A percentile compares a stretch with the other conserved stretches of the same genome.
phyloP scores from a whole-genome alignment of 805 yeast genomes.

The Cyberlindnera maritima region DNA sequence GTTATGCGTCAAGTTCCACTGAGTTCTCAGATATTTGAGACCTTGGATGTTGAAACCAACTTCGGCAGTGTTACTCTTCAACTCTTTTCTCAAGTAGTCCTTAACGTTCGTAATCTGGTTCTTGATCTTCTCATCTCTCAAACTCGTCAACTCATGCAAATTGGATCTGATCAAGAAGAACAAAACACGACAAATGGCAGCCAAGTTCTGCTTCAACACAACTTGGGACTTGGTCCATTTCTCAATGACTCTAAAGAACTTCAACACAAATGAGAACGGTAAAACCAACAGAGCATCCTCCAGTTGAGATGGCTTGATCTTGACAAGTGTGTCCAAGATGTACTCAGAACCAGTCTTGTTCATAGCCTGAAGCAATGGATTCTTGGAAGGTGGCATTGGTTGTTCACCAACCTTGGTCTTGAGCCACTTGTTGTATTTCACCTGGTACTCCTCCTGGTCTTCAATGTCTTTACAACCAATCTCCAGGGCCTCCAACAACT shows the following conservation, averaged over 20 bases:
- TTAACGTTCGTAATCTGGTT: conserved; percentile 64
- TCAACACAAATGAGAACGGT: conserved; percentile 81
- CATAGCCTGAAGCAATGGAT: conserved; percentile 74
- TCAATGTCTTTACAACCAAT: conserved; percentile 72
- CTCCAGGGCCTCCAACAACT: conserved; percentile 87
- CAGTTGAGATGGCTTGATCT: conserved; percentile 78
- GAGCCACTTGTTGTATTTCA: conserved; percentile 39
- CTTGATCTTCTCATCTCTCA: conserved; percentile 62
- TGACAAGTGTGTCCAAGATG: conserved; percentile 66
- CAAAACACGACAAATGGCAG: conserved; percentile 69
- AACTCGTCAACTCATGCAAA: conserved; percentile 73
- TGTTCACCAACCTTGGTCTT: conserved; percentile 43
- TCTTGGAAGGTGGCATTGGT: conserved; percentile 59
- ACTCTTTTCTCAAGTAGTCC: conserved; percentile 52
- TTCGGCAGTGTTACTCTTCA: conserved; percentile 50
- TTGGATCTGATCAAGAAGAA: conserved; percentile 73
- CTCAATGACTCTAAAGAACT: conserved; percentile 68
- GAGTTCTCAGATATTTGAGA: conserved; percentile 64
- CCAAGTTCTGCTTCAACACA: conserved; percentile 49
- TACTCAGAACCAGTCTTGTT: conserved; percentile 71
- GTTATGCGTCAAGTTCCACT: conserved; percentile 77
- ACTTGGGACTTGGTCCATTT: conserved; percentile 60
- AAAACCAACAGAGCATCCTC: conserved; percentile 91
- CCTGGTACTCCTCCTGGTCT: conserved; percentile 47
- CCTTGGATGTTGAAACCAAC: conserved; percentile 88